Conservation (phyloP, 2,329 filamentous ascomycete species). For the Arthrobotrys musiformis region DNA sequence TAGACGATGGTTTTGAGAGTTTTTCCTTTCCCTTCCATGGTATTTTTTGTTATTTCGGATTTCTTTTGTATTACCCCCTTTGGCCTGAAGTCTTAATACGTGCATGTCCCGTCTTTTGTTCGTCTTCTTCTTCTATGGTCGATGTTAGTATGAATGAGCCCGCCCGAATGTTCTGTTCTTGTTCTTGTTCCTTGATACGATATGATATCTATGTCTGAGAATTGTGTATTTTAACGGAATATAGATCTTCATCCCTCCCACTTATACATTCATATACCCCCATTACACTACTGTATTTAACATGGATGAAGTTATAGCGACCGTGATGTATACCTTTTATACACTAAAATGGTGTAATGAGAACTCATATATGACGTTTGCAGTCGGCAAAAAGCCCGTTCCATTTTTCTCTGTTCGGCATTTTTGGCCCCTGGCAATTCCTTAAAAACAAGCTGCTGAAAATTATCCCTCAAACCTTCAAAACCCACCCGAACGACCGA, state of each 20-base stretch:
- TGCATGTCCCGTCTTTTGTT: slow-evolving; percentile 57
- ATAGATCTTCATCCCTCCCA: slow-evolving; percentile 10
- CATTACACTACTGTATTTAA: no score
- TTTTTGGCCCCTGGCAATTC: background rate
- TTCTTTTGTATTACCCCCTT: slow-evolving; percentile 32
- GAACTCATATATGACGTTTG: slow-evolving; percentile 37
- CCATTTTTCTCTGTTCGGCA: slow-evolving; percentile 9
- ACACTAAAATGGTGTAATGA: no score
- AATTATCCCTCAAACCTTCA: slow-evolving; percentile 47
- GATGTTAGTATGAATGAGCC: slow-evolving; percentile 56
- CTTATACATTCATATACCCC: background rate
- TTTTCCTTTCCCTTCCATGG: slow-evolving; percentile 58
- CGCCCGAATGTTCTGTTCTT: background rate
- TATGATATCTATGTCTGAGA: background rate
- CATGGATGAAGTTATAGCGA: no score
- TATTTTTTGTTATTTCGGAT: slow-evolving; percentile 61
- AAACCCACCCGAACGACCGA: slow-evolving; percentile 26
- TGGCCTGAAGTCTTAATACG: slow-evolving; percentile 51
- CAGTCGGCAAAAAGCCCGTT: slow-evolving; percentile 16
- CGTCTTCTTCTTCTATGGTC: slow-evolving; percentile 49
- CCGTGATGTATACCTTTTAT: no score
- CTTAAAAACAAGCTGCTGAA: slow-evolving; percentile 28
- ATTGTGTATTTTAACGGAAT: slow-evolving; percentile 27
- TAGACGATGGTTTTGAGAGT: slow-evolving; percentile 58
- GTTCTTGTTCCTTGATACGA: background rate